Conservation (phyloP, 1,139 yeast species). For the Debaryomycetaceae sp. region DNA sequence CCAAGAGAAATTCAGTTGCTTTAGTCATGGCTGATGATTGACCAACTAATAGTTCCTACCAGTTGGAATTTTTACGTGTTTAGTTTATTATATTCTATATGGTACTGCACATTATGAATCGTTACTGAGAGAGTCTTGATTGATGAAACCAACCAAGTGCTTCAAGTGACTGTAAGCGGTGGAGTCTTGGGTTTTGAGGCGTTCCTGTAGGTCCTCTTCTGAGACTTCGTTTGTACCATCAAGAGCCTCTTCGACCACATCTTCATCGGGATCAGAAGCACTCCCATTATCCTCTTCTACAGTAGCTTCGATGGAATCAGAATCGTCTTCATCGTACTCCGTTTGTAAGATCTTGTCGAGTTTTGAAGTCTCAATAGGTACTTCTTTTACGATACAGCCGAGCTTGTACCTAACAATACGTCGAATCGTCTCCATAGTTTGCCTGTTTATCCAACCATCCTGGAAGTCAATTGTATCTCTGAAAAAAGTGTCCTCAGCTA, state of each 20-base stretch:
- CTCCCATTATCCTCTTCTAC: constrained; percentile 17
- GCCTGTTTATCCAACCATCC: constrained; percentile 76
- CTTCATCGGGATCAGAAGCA: constrained; percentile 18
- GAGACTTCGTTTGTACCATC: constrained; percentile 20
- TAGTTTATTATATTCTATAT: neutral
- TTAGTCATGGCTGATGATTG: constrained; percentile 49
- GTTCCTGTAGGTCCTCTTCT: constrained; percentile 26
- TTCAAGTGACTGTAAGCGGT: constrained; percentile 35
- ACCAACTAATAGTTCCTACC: neutral
- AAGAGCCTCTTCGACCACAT: constrained; percentile 15
- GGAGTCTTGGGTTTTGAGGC: constrained; percentile 31
- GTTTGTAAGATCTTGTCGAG: constrained; percentile 44
- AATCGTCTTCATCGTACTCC: constrained; percentile 27
- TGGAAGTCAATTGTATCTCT: constrained; percentile 39
- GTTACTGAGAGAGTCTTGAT: constrained; percentile 32
- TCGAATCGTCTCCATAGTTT: constrained; percentile 62
- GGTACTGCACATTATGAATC: neutral
- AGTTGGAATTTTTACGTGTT: constrained; percentile 1
- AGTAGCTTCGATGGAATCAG: constrained; percentile 18
- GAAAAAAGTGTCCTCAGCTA: constrained; percentile 38
- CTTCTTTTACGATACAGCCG: constrained; percentile 48
- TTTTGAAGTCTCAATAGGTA: constrained; percentile 33
- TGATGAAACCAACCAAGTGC: constrained; percentile 44
- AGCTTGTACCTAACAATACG: constrained; percentile 71
- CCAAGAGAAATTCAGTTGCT: constrained; percentile 59